Conservation (phyloP, 164 flowering plant species). For the Piper betle region DNA sequence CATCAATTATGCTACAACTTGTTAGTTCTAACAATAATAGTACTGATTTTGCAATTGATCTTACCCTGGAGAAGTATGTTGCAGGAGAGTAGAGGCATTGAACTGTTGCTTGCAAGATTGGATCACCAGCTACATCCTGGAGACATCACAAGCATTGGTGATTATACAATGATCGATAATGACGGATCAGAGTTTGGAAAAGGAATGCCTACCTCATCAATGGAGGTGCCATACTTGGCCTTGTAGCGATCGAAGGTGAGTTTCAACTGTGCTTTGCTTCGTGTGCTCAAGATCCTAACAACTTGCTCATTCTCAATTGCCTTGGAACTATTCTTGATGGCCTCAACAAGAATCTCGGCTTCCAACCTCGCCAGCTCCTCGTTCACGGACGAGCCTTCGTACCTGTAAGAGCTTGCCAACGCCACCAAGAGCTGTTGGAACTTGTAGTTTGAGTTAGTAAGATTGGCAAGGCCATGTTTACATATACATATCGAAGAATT, state of each 20-base stretch:
- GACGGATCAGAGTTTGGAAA: not conserved
- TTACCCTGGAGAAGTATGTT: conserved; percentile 47
- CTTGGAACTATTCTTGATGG: conserved; percentile 28
- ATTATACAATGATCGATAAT: not conserved
- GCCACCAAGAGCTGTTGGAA: conserved; percentile 48
- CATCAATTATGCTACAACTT: no score
- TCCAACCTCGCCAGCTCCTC: conserved; percentile 51
- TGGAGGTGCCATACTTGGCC: conserved; percentile 34
- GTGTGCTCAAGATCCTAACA: conserved; percentile 57
- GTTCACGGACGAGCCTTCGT: conserved; percentile 59
- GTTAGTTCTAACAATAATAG: no score
- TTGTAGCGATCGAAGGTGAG: conserved; percentile 71
- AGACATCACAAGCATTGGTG: not conserved
- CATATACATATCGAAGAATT: not conserved
- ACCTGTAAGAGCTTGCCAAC: conserved; percentile 48
- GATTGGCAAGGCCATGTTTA: not conserved
- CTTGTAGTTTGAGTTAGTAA: no score
- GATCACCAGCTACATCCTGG: conserved; percentile 42
- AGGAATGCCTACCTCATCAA: conserved; percentile 42
- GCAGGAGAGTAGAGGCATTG: conserved; percentile 45
- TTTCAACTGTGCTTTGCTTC: conserved; percentile 73
- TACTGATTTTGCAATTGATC: not conserved
- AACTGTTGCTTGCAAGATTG: conserved; percentile 25
- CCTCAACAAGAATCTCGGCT: conserved; percentile 56
- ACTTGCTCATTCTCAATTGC: conserved; percentile 47